Evolutionary conservation across 345 rosid species (phyloP).

Genomic region (Aurinia saxatilis): DNA sequence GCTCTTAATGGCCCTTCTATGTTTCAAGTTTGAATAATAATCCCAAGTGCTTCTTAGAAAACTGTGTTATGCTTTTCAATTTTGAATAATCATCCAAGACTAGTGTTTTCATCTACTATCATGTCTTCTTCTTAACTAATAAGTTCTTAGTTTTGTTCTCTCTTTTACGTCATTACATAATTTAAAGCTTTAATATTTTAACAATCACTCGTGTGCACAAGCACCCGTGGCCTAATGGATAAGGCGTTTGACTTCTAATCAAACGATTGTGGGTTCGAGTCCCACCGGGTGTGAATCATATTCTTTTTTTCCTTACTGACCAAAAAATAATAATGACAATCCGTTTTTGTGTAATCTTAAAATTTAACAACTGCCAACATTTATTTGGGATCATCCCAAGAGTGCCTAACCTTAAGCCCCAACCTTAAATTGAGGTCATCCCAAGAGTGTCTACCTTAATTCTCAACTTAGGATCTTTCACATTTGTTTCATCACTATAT

Average conservation of each 20-base stretch:
- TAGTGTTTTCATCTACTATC: too few relatives aligned
- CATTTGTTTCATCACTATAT: not conserved
- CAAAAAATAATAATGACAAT: too few relatives aligned
- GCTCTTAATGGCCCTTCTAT: not conserved
- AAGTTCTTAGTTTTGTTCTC: too few relatives aligned
- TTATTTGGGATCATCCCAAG: not conserved
- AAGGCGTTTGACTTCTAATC: slow-evolving; percentile 84
- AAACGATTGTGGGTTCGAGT: slow-evolving; percentile 88
- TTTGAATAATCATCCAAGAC: too few relatives aligned
- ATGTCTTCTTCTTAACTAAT: too few relatives aligned
- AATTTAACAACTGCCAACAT: slow-evolving; percentile 14
- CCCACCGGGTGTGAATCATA: slow-evolving; percentile 79
- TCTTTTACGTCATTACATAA: too few relatives aligned
- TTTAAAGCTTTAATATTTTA: too few relatives aligned
- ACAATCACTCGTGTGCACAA: too few relatives aligned
- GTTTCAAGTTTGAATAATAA: slow-evolving; percentile 2
- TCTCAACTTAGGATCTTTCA: not conserved
- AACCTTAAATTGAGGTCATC: not conserved
- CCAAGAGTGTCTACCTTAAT: not conserved
- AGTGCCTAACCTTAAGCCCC: too few relatives aligned
- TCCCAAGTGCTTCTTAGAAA: slow-evolving; percentile 1
- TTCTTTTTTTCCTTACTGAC: too few relatives aligned
- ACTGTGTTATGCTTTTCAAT: not conserved
- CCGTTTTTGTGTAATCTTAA: too few relatives aligned
- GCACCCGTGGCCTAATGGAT: slow-evolving; percentile 78